phyloP scores from a whole-genome alignment of 2,329 filamentous ascomycete species.

The Calonectria crousiana region DNA sequence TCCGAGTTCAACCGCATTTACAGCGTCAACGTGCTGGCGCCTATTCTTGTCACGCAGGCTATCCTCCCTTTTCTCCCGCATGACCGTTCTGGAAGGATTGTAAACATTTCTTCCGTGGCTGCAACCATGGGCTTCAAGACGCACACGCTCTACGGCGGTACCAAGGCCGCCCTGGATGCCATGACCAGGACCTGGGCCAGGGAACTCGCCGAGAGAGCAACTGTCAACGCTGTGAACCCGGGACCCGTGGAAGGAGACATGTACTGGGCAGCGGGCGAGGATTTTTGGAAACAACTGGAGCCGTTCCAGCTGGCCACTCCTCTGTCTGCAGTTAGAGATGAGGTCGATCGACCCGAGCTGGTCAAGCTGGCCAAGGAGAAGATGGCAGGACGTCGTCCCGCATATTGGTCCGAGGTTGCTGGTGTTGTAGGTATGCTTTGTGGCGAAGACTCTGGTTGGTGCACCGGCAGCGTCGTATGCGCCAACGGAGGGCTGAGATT shows the following conservation, averaged over 20 bases:
- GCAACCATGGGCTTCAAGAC: neutral
- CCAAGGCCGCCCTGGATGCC: neutral
- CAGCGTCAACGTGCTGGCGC: neutral
- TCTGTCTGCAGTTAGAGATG: too few relatives aligned
- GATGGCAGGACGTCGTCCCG: too few relatives aligned
- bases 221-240: conserved; percentile 65
- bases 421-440: too few relatives aligned
- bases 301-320: neutral
- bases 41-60: neutral
- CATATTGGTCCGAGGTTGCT: too few relatives aligned
- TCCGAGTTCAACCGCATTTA: neutral
- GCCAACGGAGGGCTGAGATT: too few relatives aligned
- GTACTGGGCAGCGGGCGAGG: conserved; percentile 47
- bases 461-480: too few relatives aligned
- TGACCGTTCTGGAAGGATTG: neutral
- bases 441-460: too few relatives aligned
- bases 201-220: conserved; percentile 51
- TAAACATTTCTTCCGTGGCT: neutral
- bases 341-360: too few relatives aligned
- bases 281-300: conserved; percentile 21
- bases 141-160: neutral
- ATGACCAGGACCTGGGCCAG: neutral
- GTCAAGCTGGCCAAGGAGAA: too few relatives aligned
- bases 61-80: neutral
- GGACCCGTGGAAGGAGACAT: conserved; percentile 61